These are phyloP conservation scores for Kodamaea fungicola DNA, from an alignment of 1,139 yeast species.

Conservation along the genomic window DNA sequence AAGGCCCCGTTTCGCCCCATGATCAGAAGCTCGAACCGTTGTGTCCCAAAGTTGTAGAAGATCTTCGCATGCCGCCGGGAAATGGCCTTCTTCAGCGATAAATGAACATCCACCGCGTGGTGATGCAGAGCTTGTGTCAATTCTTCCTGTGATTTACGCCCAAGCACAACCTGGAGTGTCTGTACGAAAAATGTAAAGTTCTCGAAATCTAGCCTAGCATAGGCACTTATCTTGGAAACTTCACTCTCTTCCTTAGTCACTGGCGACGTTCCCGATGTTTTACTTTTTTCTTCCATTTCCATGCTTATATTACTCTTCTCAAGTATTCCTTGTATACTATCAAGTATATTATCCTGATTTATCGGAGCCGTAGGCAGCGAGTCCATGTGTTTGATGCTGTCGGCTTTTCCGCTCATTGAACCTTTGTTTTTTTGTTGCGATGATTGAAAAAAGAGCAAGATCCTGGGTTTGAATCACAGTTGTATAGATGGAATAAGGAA, in stretches of 20 bases:
- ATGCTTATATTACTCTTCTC: not conserved
- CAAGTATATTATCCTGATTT: not conserved
- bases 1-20: conserved; percentile 95
- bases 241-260: conserved; percentile 8
- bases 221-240: conserved; percentile 71
- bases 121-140: conserved; percentile 31
- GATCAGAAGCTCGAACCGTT: conserved; percentile 83
- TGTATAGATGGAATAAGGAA: too few species aligned
- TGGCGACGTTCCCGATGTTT: conserved; percentile 4
- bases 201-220: conserved; percentile 90
- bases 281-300: not conserved
- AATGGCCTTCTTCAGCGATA: conserved; percentile 87
- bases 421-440: conserved; percentile 2
- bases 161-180: conserved; percentile 88
- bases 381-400: conserved; percentile 1
- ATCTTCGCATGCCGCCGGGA: conserved; percentile 92
- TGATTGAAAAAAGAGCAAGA: not conserved
- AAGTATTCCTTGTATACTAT: not conserved
- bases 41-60: conserved; percentile 92
- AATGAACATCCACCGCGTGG: conserved; percentile 82
- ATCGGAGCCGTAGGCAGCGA: conserved; percentile 7
- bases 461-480: too few species aligned
- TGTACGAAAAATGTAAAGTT: conserved; percentile 93
- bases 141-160: conserved; percentile 75
- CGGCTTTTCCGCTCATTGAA: conserved; percentile 2